Percentiles rank a stretch among this genome's conserved stretches.
phyloP scores from a whole-genome alignment of 2,329 filamentous ascomycete genomes.

The Alternaria rosae region DNA sequence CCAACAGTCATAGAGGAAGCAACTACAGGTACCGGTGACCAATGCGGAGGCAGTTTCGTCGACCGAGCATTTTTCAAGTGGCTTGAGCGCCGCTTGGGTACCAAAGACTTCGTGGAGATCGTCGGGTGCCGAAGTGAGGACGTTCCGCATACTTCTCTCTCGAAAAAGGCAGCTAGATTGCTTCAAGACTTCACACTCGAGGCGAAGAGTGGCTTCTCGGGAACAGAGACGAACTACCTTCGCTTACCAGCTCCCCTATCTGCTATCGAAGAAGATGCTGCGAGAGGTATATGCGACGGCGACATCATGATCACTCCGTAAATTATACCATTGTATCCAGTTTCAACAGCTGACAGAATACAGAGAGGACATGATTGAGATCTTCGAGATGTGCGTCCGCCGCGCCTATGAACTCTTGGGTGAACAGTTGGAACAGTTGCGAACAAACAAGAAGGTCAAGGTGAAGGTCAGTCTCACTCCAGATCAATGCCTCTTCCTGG shows the following conservation, averaged over 20 bases:
- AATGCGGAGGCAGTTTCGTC: conserved; percentile 41
- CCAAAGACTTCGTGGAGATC: conserved; percentile 26
- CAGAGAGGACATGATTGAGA: conserved; percentile 26
- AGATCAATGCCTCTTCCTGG: too few species aligned
- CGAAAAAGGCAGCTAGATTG: conserved; percentile 19
- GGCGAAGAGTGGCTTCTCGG: conserved; percentile 31
- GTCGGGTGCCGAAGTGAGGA: conserved; percentile 20
- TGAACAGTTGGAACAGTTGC: conserved; percentile 17
- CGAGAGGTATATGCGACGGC: conserved; percentile 29
- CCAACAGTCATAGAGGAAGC: conserved; percentile 31
- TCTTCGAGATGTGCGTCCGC: conserved; percentile 25
- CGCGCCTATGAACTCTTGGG: conserved; percentile 23
- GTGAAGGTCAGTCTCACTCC: too few species aligned
- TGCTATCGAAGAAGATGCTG: conserved; percentile 24
- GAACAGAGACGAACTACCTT: conserved; percentile 24
- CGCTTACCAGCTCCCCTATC: conserved; percentile 26
- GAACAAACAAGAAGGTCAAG: too few species aligned
- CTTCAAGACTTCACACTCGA: conserved; percentile 31
- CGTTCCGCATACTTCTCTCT: conserved; percentile 19
- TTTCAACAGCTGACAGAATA: conserved; percentile 8
- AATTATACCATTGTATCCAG: too few species aligned
- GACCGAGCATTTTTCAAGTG: conserved; percentile 32
- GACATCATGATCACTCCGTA: conserved; percentile 32
- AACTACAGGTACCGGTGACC: conserved; percentile 30
- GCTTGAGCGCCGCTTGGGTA: conserved; percentile 33